Percentiles rank a stretch among this genome's conserved stretches.
phyloP scores from a whole-genome alignment of 805 yeast species.

The Priceomyces castillae region DNA sequence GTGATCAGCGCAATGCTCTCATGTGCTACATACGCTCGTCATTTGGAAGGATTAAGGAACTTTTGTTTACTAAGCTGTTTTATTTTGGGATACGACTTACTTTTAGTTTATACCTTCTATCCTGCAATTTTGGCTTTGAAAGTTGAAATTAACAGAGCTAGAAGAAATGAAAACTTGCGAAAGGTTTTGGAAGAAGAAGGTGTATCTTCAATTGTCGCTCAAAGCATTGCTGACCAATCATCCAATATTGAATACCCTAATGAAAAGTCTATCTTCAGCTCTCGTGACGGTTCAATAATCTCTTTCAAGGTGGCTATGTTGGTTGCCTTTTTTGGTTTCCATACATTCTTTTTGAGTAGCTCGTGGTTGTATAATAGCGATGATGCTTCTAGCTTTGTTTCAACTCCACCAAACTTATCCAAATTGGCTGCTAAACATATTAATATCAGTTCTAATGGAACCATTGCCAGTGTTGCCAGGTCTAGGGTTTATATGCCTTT shows the following conservation, averaged over 20 bases:
- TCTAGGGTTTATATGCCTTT: slow-evolving; percentile 57
- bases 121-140: slow-evolving; percentile 82
- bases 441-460: slow-evolving; percentile 45
- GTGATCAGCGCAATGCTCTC: slow-evolving; percentile 68
- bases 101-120: slow-evolving; percentile 76
- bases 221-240: slow-evolving; percentile 55
- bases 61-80: slow-evolving; percentile 75
- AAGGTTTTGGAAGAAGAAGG: slow-evolving; percentile 93
- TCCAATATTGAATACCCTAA: slow-evolving; percentile 36
- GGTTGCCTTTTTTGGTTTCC: slow-evolving; percentile 58
- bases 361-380: slow-evolving; percentile 55
- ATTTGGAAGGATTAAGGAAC: slow-evolving; percentile 70
- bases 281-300: slow-evolving; percentile 36
- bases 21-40: slow-evolving; percentile 63
- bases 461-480: slow-evolving; percentile 57
- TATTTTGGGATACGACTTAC: slow-evolving; percentile 66
- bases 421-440: slow-evolving; percentile 43
- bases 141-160: slow-evolving; percentile 82
- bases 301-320: slow-evolving; percentile 60
- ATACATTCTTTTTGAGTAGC: slow-evolving; percentile 65
- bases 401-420: slow-evolving; percentile 29
- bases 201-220: slow-evolving; percentile 67
- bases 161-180: slow-evolving; percentile 73
- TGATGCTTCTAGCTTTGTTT: slow-evolving; percentile 9
- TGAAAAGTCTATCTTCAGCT: slow-evolving; percentile 21